These are phyloP conservation scores for Chondrostereum purpureum DNA, from an alignment of 1,284 basidiomycete genomes.

Conservation along the genomic window DNA sequence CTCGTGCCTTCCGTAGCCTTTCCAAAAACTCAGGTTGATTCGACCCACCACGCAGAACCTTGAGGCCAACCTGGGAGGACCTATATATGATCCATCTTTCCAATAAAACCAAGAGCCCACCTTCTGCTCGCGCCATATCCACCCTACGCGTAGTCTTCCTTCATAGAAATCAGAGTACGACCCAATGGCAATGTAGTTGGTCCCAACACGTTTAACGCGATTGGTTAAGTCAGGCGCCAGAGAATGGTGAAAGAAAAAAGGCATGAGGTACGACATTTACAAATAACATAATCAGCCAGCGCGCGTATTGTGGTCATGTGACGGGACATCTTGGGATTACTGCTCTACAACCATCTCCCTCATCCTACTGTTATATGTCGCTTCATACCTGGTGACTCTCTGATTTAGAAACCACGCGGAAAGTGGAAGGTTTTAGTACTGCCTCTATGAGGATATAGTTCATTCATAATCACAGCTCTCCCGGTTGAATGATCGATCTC, in stretches of 20 bases:
- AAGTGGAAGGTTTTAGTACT: no score
- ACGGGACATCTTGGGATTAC: background rate
- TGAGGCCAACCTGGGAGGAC: background rate
- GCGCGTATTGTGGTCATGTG: background rate
- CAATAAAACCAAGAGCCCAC: background rate
- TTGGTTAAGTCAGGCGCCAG: background rate
- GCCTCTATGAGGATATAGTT: no score
- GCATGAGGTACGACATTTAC: no score
- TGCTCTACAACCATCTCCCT: background rate
- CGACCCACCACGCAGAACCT: background rate
- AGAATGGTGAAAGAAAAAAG: background rate
- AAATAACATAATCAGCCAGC: no score
- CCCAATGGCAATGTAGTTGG: background rate
- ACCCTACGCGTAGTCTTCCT: background rate
- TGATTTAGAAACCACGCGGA: no score
- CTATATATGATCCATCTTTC: background rate
- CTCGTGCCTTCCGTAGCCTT: background rate
- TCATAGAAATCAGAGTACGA: background rate
- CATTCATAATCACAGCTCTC: no score
- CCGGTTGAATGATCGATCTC: no score
- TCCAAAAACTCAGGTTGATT: background rate
- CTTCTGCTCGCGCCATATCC: background rate
- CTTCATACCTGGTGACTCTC: no score
- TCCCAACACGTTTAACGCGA: background rate
- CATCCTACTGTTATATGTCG: background rate